Evolutionary conservation across 2,329 filamentous ascomycete genomes (phyloP).

Genomic region (Verticillium zaregamsianum): DNA sequence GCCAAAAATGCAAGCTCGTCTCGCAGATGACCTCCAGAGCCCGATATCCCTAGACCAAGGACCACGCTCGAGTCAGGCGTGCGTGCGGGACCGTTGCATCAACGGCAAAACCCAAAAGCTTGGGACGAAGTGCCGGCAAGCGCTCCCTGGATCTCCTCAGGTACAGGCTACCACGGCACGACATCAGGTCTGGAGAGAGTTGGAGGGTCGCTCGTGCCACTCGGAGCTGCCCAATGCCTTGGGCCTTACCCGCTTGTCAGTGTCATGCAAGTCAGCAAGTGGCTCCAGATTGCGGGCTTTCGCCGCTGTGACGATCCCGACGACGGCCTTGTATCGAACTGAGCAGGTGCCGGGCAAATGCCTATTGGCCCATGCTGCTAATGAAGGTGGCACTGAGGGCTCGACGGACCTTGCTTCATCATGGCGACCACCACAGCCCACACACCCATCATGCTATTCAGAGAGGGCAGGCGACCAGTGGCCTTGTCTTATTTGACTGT

Average conservation of each 20-base stretch:
- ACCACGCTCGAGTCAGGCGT: background rate
- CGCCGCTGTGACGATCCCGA: background rate
- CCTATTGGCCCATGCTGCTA: background rate
- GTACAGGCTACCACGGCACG: background rate
- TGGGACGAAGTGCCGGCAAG: background rate
- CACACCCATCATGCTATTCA: background rate
- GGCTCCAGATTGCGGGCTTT: background rate
- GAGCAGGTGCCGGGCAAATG: background rate
- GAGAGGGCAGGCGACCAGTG: background rate
- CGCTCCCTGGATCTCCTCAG: background rate
- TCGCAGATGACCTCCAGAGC: background rate
- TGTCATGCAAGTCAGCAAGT: background rate
- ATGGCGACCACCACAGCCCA: background rate
- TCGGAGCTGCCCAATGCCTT: background rate
- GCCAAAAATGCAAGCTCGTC: background rate
- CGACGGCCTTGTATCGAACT: background rate
- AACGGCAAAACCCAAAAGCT: background rate
- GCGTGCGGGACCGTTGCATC: background rate
- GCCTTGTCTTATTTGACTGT: background rate
- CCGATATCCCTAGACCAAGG: background rate
- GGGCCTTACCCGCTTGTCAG: background rate
- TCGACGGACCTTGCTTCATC: background rate
- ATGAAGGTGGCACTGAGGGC: background rate
- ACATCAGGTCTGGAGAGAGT: background rate
- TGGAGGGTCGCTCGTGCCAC: background rate